A percentile compares a stretch with the other conserved stretches of the same genome.
Evolutionary conservation across 208 protist species (phyloP).

Genomic region (Acanthamoeba healyi): DNA sequence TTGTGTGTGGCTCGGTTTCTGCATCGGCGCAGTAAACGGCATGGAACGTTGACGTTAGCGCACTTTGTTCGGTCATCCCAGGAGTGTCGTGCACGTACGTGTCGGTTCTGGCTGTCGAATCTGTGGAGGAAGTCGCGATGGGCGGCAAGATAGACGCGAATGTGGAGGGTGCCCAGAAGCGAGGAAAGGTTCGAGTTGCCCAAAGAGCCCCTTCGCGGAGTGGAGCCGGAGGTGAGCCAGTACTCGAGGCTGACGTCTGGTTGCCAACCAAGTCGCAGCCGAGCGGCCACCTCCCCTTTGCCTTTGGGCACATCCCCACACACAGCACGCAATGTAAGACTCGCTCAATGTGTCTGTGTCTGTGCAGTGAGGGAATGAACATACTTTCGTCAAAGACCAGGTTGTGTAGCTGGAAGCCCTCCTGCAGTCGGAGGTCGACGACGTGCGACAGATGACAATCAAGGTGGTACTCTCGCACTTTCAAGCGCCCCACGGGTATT

Average conservation of each 20-base stretch:
- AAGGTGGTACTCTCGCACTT: conserved; percentile 59
- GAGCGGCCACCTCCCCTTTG: conserved; percentile 28
- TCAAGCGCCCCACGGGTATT: conserved; percentile 28
- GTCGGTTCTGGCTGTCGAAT: conserved; percentile 12
- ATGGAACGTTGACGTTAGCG: not conserved
- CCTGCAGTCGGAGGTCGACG: conserved; percentile 63
- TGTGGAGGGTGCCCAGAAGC: conserved; percentile 1
- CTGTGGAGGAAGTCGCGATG: conserved; percentile 13
- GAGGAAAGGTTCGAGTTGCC: not conserved
- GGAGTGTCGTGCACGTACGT: not conserved
- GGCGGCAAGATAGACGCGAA: conserved; percentile 6
- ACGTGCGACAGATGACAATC: conserved; percentile 68
- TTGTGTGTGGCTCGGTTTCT: conserved; percentile 39
- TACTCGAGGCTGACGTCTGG: conserved; percentile 51
- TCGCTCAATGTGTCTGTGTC: too few relatives aligned
- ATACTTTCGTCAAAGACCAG: conserved; percentile 31
- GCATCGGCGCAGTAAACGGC: not conserved
- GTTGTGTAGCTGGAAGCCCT: conserved; percentile 66
- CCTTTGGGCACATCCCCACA: not conserved
- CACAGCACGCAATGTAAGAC: too few relatives aligned
- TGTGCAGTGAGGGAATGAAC: not conserved
- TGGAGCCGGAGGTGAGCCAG: not conserved
- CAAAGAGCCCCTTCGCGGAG: not conserved
- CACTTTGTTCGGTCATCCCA: too few relatives aligned
- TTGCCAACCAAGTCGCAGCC: conserved; percentile 50